phyloP scores from a whole-genome alignment of 148 eudicot species.

The Talinum fruticosum region DNA sequence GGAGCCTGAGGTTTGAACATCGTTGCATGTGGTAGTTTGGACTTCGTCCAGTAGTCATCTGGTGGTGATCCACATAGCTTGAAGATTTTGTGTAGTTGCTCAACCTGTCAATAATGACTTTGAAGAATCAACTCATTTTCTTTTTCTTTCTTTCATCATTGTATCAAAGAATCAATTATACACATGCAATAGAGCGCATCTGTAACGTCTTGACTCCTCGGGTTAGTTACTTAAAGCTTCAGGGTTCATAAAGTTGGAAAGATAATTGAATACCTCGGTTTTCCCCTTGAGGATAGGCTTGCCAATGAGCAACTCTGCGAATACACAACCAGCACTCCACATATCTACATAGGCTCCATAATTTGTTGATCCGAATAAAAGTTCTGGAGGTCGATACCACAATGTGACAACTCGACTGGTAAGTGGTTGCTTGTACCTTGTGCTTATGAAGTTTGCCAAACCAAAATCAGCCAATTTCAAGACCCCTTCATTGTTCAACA shows the following conservation, averaged over 20 bases:
- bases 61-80: conserved; percentile 88
- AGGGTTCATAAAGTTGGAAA: too few relatives aligned
- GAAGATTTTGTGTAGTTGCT: conserved; percentile 90
- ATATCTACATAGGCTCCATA: conserved; percentile 75
- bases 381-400: conserved; percentile 99
- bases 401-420: conserved; percentile 94
- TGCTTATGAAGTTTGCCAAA: conserved; percentile 56
- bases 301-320: conserved; percentile 72
- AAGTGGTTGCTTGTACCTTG: conserved; percentile 55
- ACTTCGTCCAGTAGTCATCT: conserved; percentile 71
- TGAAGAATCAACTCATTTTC: neutral
- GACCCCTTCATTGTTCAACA: conserved; percentile 77
- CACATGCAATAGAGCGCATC: too few relatives aligned
- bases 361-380: conserved; percentile 74
- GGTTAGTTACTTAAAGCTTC: too few relatives aligned
- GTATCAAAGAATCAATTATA: too few relatives aligned
- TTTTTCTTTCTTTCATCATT: too few relatives aligned
- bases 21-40: conserved; percentile 65
- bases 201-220: too few relatives aligned
- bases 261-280: conserved; percentile 58
- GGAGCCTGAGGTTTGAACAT: conserved; percentile 87
- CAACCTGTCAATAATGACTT: conserved; percentile 46
- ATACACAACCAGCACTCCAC: conserved; percentile 96
- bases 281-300: conserved; percentile 85
- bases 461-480: conserved; percentile 92